Conservation (phyloP, 1,284 basidiomycete species). For the Sporisorium scitamineum region DNA sequence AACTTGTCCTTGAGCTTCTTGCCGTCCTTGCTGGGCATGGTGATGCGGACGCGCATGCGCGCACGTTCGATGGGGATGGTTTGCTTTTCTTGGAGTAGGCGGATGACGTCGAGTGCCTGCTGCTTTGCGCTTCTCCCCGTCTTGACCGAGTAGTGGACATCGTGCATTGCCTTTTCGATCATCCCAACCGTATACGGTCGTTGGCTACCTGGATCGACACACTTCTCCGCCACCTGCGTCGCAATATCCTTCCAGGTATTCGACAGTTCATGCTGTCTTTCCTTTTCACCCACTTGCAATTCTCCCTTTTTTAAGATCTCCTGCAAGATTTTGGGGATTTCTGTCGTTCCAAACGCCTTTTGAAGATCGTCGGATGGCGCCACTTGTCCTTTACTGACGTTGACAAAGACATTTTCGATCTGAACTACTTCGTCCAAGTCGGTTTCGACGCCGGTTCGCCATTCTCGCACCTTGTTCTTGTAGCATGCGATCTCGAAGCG, state of each 20-base stretch:
- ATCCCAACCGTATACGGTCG: constrained; percentile 92
- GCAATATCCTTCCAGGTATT: constrained; percentile 91
- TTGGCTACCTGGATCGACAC: constrained; percentile 89
- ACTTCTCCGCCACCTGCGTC: constrained; percentile 92
- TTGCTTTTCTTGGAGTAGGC: constrained; percentile 77
- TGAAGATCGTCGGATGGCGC: constrained; percentile 89
- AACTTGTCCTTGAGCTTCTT: constrained; percentile 81
- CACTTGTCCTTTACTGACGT: constrained; percentile 95
- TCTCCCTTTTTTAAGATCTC: constrained; percentile 97
- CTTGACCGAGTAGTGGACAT: constrained; percentile 91
- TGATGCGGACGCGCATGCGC: constrained; percentile 88
- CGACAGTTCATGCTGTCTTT: constrained; percentile 87
- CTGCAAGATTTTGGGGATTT: constrained; percentile 80
- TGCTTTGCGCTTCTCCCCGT: constrained; percentile 87
- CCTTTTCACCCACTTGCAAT: constrained; percentile 96
- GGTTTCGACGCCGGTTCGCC: constrained; percentile 91
- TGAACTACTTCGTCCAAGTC: constrained; percentile 96
- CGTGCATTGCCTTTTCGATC: constrained; percentile 97
- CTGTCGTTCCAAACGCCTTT: constrained; percentile 87
- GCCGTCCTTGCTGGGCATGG: constrained; percentile 80
- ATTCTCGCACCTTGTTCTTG: constrained; percentile 99
- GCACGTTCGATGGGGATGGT: constrained; percentile 91
- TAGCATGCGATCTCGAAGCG: constrained; percentile 99
- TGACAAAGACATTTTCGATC: constrained; percentile 93
- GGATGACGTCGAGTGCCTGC: constrained; percentile 91